Evolutionary conservation across 257 asterid species (phyloP), one percentile per base, ranked within the genome.

Genomic region (Paraleonurus japonicus): DNA sequence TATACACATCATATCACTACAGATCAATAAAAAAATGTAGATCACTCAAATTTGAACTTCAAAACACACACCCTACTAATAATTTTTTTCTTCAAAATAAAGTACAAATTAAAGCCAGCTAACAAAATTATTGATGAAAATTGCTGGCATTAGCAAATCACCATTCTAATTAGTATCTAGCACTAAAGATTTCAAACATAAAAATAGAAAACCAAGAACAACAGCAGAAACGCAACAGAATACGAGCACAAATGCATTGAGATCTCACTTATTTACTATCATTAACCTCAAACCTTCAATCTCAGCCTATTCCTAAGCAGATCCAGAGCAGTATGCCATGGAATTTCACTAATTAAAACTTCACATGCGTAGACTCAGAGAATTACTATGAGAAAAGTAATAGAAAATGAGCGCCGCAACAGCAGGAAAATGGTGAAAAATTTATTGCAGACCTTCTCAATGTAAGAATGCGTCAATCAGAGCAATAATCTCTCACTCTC

Each of bases 201-300:
- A 27, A 32, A 72, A 59, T 4, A 0, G 26, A 23, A 27, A 70
- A 27, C 20, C 37, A 22, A 63, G 39, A 28, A 26, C 30, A 65
- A n/a, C 16, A 26, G 55, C 55, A 35, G 53, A 65, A 50, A 60
- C n/a, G 9, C 33, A 32, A 8, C 45, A 11, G 12, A 54, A 27
- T 24, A 19, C 8, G 39, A 70, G 75, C 32, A 53, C n/a, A 74
- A 71, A 33, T 26, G 61, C 78, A 43, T 15, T 24, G 73, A 70
- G 88, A 83, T 80, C 85, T 75, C 78, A 20, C 57, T 64, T 65
- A 28, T 80, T 74, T 78, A 69, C 64, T 2, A 20, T 2, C 28
- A 48, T 51, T 60, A 53, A 69, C 59, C 76, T 69, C 76, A 55
- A 61, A 35, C 73, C 59, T 41, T 48, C 69, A 60, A 41, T 33